These are phyloP conservation scores for Debaryomycetaceae sp. DNA, from an alignment of 1,139 yeast species.

Conservation along the genomic window DNA sequence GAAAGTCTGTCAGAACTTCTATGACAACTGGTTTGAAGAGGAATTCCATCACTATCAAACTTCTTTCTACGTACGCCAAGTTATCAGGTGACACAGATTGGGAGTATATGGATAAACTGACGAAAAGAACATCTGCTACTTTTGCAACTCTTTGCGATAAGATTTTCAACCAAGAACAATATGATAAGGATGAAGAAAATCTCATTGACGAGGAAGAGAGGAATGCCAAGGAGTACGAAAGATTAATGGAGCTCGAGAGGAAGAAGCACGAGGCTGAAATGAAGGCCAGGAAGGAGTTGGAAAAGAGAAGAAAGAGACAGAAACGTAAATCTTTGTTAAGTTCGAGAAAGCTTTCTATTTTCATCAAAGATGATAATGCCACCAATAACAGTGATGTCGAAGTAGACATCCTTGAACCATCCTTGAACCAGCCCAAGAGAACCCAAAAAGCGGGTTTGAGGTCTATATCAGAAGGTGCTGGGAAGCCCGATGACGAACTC, in stretches of 20 bases:
- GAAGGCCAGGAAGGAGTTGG: slow-evolving; percentile 44
- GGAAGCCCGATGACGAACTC: slow-evolving; percentile 23
- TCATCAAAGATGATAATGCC: slow-evolving; percentile 29
- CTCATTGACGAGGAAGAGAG: slow-evolving; percentile 49
- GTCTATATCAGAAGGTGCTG: slow-evolving; percentile 33
- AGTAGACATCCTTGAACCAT: slow-evolving; percentile 14
- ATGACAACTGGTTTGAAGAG: slow-evolving; percentile 52
- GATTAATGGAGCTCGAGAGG: slow-evolving; percentile 48
- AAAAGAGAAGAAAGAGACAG: slow-evolving; percentile 42
- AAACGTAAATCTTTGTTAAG: slow-evolving; percentile 43
- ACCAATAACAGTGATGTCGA: slow-evolving; percentile 34
- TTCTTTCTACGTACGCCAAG: slow-evolving; percentile 69
- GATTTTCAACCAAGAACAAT: slow-evolving; percentile 58
- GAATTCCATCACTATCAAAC: slow-evolving; percentile 66
- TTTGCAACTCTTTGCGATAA: slow-evolving; percentile 76
- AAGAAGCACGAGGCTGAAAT: slow-evolving; percentile 49
- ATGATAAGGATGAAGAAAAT: slow-evolving; percentile 55
- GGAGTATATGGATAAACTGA: slow-evolving; percentile 69
- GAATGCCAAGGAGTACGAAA: slow-evolving; percentile 47
- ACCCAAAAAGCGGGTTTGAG: slow-evolving; percentile 29
- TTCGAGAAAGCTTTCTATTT: slow-evolving; percentile 38
- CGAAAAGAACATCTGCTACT: slow-evolving; percentile 72
- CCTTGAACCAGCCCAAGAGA: slow-evolving; percentile 38
- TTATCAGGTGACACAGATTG: slow-evolving; percentile 64
- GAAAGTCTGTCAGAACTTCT: slow-evolving; percentile 41